These are phyloP conservation scores for Fusarium oxysporum DNA, from an alignment of 2,329 filamentous ascomycete species.

Conservation along the genomic window DNA sequence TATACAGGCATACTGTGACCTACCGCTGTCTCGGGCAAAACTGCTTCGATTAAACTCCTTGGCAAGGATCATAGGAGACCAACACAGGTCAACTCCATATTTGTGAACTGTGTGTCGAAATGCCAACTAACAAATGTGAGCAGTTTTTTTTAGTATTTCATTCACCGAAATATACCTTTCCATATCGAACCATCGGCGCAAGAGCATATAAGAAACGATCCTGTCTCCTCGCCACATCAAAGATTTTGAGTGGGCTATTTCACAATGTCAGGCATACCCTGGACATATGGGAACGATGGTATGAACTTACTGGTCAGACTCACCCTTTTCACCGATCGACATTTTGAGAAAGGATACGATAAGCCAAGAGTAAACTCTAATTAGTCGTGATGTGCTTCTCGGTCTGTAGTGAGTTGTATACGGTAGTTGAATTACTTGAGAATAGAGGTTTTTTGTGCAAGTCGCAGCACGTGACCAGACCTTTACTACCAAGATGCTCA, in stretches of 20 bases:
- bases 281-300: constrained; percentile 7
- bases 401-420: background rate
- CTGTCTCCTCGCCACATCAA: constrained; percentile 64
- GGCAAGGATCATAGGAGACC: constrained; percentile 78
- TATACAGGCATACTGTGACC: constrained; percentile 5
- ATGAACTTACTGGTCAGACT: constrained; percentile 41
- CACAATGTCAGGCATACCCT: constrained; percentile 37
- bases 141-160: rapidly evolving
- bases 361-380: background rate
- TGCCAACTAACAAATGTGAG: constrained; percentile 63
- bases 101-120: constrained; percentile 75
- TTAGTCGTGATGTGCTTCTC: background rate
- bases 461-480: constrained; percentile 29
- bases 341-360: constrained; percentile 3
- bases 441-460: constrained; percentile 39
- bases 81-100: constrained; percentile 74
- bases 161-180: constrained; percentile 57
- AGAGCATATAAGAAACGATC: constrained; percentile 67
- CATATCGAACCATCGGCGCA: constrained; percentile 77
- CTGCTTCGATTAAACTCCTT: constrained; percentile 75
- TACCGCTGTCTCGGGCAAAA: constrained; percentile 70
- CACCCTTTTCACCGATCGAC: constrained; percentile 31
- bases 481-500: background rate
- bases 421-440: background rate
- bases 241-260: constrained; percentile 68